Percentiles rank a stretch among this genome's conserved stretches.
phyloP scores from a whole-genome alignment of 495 filamentous ascomycete species.

The Aspergillus wentii region DNA sequence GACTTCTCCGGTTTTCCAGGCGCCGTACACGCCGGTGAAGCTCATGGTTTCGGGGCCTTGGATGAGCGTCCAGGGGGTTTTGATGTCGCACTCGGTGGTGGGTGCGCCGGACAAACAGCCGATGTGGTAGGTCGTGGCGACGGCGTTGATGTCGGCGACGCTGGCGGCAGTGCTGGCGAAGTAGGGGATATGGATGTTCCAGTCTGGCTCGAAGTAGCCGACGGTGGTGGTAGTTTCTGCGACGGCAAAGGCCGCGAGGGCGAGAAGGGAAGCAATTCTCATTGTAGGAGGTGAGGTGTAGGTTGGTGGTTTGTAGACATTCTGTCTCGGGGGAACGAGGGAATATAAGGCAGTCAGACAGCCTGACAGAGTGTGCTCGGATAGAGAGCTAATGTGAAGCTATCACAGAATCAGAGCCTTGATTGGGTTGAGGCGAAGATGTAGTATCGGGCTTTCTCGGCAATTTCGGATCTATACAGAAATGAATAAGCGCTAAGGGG shows the following conservation, averaged over 20 bases:
- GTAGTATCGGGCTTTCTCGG: too few relatives aligned
- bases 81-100: constrained; percentile 12
- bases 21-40: constrained; percentile 11
- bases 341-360: too few relatives aligned
- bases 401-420: too few relatives aligned
- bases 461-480: too few relatives aligned
- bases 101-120: constrained; percentile 15
- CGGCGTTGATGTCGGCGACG: constrained; percentile 16
- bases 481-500: too few relatives aligned
- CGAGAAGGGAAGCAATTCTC: too few relatives aligned
- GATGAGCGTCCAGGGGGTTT: constrained; percentile 20
- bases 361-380: too few relatives aligned
- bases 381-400: too few relatives aligned
- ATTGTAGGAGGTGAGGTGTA: too few relatives aligned
- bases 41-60: constrained; percentile 20
- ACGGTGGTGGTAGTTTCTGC: constrained; percentile 12
- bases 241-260: constrained; percentile 1
- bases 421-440: too few relatives aligned
- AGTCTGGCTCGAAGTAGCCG: neutral
- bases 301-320: too few relatives aligned
- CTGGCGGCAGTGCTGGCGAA: constrained; percentile 20
- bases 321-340: too few relatives aligned
- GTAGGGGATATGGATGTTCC: neutral
- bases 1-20: neutral
- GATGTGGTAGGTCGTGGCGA: constrained; percentile 24